These are phyloP conservation scores for Canavalia gladiata DNA, from an alignment of 306 rosid species.

Conservation along the genomic window DNA sequence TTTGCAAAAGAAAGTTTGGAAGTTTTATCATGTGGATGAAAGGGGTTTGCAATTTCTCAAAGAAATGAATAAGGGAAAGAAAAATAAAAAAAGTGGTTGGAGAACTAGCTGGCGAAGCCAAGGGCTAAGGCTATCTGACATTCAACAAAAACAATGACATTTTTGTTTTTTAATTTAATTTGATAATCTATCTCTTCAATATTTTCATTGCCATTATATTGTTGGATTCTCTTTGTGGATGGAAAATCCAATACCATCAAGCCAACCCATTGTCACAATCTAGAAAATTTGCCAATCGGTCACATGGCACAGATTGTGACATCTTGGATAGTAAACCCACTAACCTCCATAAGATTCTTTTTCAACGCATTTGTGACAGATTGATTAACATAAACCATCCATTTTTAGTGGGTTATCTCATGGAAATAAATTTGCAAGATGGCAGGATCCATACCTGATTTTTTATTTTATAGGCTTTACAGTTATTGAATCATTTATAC, in stretches of 20 bases:
- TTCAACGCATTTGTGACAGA: conserved; percentile 38
- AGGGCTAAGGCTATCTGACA: not conserved
- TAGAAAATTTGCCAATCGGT: conserved; percentile 46
- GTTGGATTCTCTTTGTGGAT: conserved; percentile 48
- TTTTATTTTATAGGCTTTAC: not conserved
- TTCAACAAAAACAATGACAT: conserved; percentile 33
- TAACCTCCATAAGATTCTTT: conserved; percentile 49
- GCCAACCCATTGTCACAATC: conserved; percentile 42
- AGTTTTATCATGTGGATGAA: conserved; percentile 15
- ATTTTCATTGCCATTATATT: conserved; percentile 22
- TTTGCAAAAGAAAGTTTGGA: not conserved
- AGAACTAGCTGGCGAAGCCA: conserved; percentile 6
- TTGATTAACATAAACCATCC: conserved; percentile 50
- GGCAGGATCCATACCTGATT: conserved; percentile 29
- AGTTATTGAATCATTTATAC: not conserved
- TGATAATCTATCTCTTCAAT: conserved; percentile 42
- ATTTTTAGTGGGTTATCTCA: conserved; percentile 46
- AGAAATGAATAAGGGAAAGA: not conserved
- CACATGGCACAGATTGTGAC: conserved; percentile 58
- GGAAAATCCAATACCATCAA: conserved; percentile 45
- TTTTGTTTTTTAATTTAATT: conserved; percentile 28
- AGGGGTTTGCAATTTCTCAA: conserved; percentile 12
- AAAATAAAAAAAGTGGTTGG: not conserved
- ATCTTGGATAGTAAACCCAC: conserved; percentile 48
- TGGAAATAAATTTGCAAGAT: conserved; percentile 43